Conservation (phyloP, 805 yeast genomes). For the Jamesozyma gamospora region DNA sequence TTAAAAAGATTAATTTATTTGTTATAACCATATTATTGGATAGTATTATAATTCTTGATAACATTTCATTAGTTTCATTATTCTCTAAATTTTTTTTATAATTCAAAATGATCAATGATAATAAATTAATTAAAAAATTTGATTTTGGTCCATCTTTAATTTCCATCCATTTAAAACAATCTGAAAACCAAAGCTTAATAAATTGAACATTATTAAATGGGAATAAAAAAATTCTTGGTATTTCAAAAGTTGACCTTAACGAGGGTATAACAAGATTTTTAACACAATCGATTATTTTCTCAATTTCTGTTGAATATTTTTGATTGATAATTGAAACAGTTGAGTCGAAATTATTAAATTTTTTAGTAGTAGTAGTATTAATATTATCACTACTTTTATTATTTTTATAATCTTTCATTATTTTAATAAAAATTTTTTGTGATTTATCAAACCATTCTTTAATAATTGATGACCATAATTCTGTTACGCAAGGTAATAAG, state of each 20-base stretch:
- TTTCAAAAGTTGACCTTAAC: slow-evolving; percentile 22
- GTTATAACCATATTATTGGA: slow-evolving; percentile 54
- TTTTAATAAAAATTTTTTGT: slow-evolving; percentile 11
- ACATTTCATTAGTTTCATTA: slow-evolving; percentile 29
- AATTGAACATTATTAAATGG: slow-evolving; percentile 22
- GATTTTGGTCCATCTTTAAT: slow-evolving; percentile 33
- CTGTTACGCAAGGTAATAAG: slow-evolving; percentile 23
- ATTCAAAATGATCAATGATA: slow-evolving; percentile 22
- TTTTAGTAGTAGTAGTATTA: background rate
- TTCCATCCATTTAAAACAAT: slow-evolving; percentile 34
- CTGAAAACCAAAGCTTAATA: slow-evolving; percentile 32
- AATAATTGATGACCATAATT: slow-evolving; percentile 26
- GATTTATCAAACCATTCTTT: slow-evolving; percentile 24
- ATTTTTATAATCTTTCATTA: slow-evolving; percentile 1
- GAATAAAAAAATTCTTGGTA: slow-evolving; percentile 32
- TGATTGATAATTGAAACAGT: slow-evolving; percentile 2
- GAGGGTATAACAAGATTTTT: slow-evolving; percentile 26
- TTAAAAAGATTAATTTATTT: slow-evolving; percentile 44
- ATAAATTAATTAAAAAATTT: slow-evolving; percentile 20
- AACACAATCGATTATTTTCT: slow-evolving; percentile 19
- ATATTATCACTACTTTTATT: background rate
- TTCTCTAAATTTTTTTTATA: slow-evolving; percentile 15
- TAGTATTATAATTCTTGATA: slow-evolving; percentile 43
- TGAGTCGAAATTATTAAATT: background rate
- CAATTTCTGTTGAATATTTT: slow-evolving; percentile 15